phyloP scores from a whole-genome alignment of 495 filamentous ascomycete species.

The Daldinia decipiens region DNA sequence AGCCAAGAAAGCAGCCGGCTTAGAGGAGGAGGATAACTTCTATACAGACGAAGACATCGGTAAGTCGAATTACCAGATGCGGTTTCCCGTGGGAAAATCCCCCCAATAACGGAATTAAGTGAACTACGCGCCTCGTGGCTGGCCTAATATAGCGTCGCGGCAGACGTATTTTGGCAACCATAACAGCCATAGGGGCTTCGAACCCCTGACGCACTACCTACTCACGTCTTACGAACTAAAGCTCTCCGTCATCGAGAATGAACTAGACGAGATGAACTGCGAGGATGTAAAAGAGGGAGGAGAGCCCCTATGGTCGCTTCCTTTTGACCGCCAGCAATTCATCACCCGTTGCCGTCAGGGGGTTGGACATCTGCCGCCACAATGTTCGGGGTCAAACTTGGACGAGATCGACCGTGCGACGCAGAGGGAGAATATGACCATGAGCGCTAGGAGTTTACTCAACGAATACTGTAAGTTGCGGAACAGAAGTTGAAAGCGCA shows the following conservation, averaged over 20 bases:
- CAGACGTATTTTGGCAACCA: slow-evolving; percentile 19
- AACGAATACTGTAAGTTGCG: slow-evolving; percentile 21
- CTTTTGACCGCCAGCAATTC: slow-evolving; percentile 27
- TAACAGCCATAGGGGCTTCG: slow-evolving; percentile 18
- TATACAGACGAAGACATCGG: slow-evolving; percentile 35
- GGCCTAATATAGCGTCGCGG: slow-evolving; percentile 18
- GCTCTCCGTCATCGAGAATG: slow-evolving; percentile 21
- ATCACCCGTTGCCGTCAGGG: slow-evolving; percentile 20
- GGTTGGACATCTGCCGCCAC: slow-evolving; percentile 11
- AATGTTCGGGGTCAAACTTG: background rate
- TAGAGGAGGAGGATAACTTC: slow-evolving; percentile 14
- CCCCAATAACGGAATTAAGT: slow-evolving; percentile 7
- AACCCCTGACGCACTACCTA: background rate
- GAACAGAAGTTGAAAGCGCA: background rate
- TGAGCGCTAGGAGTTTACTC: background rate
- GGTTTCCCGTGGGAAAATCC: too few species aligned
- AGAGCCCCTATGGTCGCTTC: slow-evolving; percentile 4
- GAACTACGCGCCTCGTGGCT: slow-evolving; percentile 18
- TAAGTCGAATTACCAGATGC: slow-evolving; percentile 4
- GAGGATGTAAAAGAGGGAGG: slow-evolving; percentile 7
- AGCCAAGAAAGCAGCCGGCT: slow-evolving; percentile 18
- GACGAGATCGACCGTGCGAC: slow-evolving; percentile 6
- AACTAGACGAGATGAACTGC: slow-evolving; percentile 30
- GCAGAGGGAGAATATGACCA: slow-evolving; percentile 23
- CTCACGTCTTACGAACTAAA: slow-evolving; percentile 27